A percentile compares a stretch with the other conserved stretches of the same genome.
Conservation (phyloP, 2,329 filamentous ascomycete genomes). For the Aspergillus brasiliensis region DNA sequence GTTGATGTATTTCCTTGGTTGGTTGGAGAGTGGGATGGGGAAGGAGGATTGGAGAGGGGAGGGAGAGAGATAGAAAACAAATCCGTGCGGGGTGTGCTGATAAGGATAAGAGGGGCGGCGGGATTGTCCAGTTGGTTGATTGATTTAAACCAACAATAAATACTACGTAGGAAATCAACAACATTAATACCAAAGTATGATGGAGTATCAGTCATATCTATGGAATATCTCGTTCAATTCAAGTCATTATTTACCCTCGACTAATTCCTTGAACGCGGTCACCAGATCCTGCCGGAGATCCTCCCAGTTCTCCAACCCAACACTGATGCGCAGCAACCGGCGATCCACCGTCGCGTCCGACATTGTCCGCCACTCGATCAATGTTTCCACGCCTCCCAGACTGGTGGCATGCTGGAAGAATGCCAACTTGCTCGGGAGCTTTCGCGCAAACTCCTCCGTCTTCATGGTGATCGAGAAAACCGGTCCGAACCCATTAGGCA, state of each 20-base stretch:
- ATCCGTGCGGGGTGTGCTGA: neutral
- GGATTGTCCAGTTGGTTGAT: neutral
- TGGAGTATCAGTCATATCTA: neutral
- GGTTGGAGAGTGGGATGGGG: neutral
- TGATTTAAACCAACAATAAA: neutral
- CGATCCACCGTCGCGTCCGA: slow-evolving; percentile 73
- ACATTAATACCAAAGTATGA: no score
- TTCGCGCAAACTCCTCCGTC: slow-evolving; percentile 61
- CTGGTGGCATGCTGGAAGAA: slow-evolving; percentile 96
- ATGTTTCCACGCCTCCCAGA: slow-evolving; percentile 87
- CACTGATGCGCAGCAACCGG: slow-evolving; percentile 74
- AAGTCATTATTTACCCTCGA: slow-evolving; percentile 15
- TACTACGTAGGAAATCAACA: neutral
- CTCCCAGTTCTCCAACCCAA: slow-evolving; percentile 84
- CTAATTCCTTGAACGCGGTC: slow-evolving; percentile 64
- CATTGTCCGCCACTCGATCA: slow-evolving; percentile 97
- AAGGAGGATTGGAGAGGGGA: neutral
- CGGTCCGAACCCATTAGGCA: slow-evolving; percentile 87
- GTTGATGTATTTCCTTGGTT: neutral
- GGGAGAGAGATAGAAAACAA: neutral
- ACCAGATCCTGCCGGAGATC: slow-evolving; percentile 78
- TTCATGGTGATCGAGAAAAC: slow-evolving; percentile 78
- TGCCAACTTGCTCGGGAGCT: slow-evolving; percentile 73
- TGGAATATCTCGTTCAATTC: neutral
- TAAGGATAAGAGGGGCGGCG: neutral